Conservation (phyloP, 1,139 yeast species). For the Scheffersomyces segobiensis region DNA sequence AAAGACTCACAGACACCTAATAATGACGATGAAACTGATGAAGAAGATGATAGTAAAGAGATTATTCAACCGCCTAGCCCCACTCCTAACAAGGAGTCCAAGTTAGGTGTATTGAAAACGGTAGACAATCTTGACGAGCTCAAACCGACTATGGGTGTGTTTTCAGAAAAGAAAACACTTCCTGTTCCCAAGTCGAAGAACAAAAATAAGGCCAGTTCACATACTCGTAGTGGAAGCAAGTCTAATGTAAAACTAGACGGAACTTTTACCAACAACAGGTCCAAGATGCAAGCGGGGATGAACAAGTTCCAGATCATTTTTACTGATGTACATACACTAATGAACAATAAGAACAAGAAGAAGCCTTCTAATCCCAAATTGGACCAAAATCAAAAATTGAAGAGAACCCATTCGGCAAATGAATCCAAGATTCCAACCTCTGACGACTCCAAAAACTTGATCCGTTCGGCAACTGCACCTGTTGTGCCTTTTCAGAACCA, state of each 20-base stretch:
- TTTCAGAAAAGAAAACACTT: constrained; percentile 29
- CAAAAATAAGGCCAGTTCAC: constrained; percentile 49
- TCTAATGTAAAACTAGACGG: constrained; percentile 10
- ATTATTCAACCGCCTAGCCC: constrained; percentile 36
- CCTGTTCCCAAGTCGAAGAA: constrained; percentile 15
- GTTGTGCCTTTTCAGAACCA: constrained; percentile 4
- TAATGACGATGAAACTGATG: constrained; percentile 3
- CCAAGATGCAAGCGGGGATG: constrained; percentile 46
- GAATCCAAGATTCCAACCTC: neutral
- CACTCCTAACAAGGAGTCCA: constrained; percentile 37
- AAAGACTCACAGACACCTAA: constrained; percentile 3
- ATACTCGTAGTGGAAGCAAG: constrained; percentile 37
- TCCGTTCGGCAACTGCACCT: constrained; percentile 7
- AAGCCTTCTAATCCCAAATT: constrained; percentile 3
- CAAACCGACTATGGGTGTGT: constrained; percentile 47
- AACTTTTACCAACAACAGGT: constrained; percentile 15
- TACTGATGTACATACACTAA: constrained; percentile 49
- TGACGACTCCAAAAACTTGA: neutral
- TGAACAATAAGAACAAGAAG: constrained; percentile 37
- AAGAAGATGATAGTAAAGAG: constrained; percentile 2
- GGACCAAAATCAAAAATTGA: constrained; percentile 1
- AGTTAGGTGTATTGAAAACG: constrained; percentile 1
- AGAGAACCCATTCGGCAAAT: constrained; percentile 3
- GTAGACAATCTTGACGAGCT: constrained; percentile 13
- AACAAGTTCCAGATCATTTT: constrained; percentile 55